Evolutionary conservation across 306 rosid species (phyloP), one percentile per base, ranked within the genome.

Genomic region (Morella rubra): DNA sequence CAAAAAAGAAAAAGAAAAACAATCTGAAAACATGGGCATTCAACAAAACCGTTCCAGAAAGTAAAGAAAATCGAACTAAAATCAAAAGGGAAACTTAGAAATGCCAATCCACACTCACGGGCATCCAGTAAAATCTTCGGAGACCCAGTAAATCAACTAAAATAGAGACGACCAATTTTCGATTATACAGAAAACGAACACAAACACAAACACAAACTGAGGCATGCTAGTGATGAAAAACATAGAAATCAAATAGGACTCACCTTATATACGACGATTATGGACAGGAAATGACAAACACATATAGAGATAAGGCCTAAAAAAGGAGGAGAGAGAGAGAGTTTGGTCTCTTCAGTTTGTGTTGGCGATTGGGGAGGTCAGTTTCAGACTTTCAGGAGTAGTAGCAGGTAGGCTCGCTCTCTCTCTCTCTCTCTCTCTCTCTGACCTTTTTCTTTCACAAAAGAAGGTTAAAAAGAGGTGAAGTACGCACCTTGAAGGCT

Each of bases 341-440:
- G 40, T 47, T 70, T 44, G 73, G 64, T 47, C 66, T 68, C 44
- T 46, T 18, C 32, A 20, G 52, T 45, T 24, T 70, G 60, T 61
- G 70, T 69, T 79, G 74, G 76, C 73, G 73, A 54, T 75, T 42
- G 73, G 70, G 42, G 14, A 56, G 70, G 78, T 72, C 84, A 65
- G 78, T 65, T 76, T 76, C 24, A 20, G 64, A 45, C 58, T 46
- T 46, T 47, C 44, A 12, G 58, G 10, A 66, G n/a, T 13, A 11
- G 44, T 47, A 58, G 81, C 66, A 27, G 83, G 81, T 55, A 66
- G 77, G 53, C 78, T 47, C 80, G 7, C 64, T 45, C n/a, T n/a
- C n/a, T 41, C 4, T 41, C 14, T 69, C 37, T 41, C 14, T 49
- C 40, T 65, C n/a, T 51, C 16, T n/a, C 32, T 1, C 22, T 42